A percentile compares a stretch with the other conserved stretches of the same genome.
Conservation (phyloP, 768 basidiomycete species). For the Tricholoma hemisulphureum region DNA sequence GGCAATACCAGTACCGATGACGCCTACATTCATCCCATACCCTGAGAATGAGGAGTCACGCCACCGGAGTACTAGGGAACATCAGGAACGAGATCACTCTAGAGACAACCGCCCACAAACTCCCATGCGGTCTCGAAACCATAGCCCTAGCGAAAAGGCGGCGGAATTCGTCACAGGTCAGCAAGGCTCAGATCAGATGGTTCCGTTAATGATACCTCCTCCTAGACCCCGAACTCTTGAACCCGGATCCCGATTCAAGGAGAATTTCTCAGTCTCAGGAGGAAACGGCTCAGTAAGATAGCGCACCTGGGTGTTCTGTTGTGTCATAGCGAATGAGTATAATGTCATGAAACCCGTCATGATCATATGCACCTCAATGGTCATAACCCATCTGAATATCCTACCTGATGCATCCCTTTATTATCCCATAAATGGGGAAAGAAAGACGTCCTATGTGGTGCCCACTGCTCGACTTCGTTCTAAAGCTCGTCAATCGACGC, state of each 20-base stretch:
- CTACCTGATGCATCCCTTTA: too few relatives aligned
- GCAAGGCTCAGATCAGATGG: conserved; percentile 23
- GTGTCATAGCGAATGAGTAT: too few relatives aligned
- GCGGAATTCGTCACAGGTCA: conserved; percentile 18
- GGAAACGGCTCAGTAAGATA: conserved; percentile 10
- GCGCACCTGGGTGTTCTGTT: too few relatives aligned
- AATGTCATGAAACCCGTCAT: too few relatives aligned
- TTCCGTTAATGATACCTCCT: conserved; percentile 28
- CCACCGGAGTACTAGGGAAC: conserved; percentile 6
- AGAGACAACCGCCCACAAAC: conserved; percentile 13
- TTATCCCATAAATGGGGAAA: too few relatives aligned
- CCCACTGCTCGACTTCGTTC: too few relatives aligned
- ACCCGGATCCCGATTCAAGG: conserved; percentile 23
- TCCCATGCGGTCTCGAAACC: conserved; percentile 9
- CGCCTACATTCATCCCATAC: conserved; percentile 17
- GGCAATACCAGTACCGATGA: conserved; percentile 6
- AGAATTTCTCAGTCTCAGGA: conserved; percentile 24
- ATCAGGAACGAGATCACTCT: conserved; percentile 14
- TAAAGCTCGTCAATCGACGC: too few relatives aligned
- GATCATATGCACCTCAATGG: too few relatives aligned
- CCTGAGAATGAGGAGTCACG: conserved; percentile 9
- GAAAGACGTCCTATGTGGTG: too few relatives aligned
- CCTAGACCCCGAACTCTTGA: conserved; percentile 18
- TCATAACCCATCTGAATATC: too few relatives aligned
- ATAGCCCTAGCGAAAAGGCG: conserved; percentile 14